Percentiles rank a stretch among this genome's conserved stretches.
Conservation (phyloP, 495 filamentous ascomycete genomes). For the Daldinia loculata region DNA sequence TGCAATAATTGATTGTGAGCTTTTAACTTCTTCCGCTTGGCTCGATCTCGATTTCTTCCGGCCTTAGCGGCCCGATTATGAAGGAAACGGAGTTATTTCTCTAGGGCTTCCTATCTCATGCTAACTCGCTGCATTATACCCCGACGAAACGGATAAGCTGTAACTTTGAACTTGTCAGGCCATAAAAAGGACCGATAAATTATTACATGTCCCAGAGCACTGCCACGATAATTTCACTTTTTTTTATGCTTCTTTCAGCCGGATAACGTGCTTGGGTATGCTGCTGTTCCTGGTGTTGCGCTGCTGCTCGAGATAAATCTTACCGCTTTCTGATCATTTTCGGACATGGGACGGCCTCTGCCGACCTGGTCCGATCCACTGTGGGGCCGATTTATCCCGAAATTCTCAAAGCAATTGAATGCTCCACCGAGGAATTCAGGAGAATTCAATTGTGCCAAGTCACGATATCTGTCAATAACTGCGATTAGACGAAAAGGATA, state of each 20-base stretch:
- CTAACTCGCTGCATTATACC: slow-evolving; percentile 26
- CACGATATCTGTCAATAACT: not conserved
- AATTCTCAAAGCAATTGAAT: slow-evolving; percentile 5
- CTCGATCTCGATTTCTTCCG: slow-evolving; percentile 26
- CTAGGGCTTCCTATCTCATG: slow-evolving; percentile 26
- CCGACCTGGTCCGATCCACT: slow-evolving; percentile 6
- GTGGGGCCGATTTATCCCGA: slow-evolving; percentile 42
- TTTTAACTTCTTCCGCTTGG: slow-evolving; percentile 18
- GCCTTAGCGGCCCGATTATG: slow-evolving; percentile 36
- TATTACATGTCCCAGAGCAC: slow-evolving; percentile 9
- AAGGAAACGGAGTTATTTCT: slow-evolving; percentile 21
- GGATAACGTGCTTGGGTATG: slow-evolving; percentile 12
- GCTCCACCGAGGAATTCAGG: not conserved
- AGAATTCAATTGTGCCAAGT: not conserved
- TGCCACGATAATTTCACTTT: not conserved
- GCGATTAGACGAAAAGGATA: not conserved
- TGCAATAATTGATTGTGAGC: slow-evolving; percentile 7
- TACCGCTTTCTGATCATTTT: slow-evolving; percentile 11
- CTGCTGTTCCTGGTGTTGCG: slow-evolving; percentile 1
- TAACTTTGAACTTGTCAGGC: slow-evolving; percentile 20
- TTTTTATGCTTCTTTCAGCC: not conserved
- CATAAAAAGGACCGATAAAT: slow-evolving; percentile 34
- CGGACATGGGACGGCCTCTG: slow-evolving; percentile 22
- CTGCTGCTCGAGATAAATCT: slow-evolving; percentile 2
- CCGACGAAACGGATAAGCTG: slow-evolving; percentile 26